phyloP scores from a whole-genome alignment of 139 green algal genomes.

The Chlorokybus atmophyticus region DNA sequence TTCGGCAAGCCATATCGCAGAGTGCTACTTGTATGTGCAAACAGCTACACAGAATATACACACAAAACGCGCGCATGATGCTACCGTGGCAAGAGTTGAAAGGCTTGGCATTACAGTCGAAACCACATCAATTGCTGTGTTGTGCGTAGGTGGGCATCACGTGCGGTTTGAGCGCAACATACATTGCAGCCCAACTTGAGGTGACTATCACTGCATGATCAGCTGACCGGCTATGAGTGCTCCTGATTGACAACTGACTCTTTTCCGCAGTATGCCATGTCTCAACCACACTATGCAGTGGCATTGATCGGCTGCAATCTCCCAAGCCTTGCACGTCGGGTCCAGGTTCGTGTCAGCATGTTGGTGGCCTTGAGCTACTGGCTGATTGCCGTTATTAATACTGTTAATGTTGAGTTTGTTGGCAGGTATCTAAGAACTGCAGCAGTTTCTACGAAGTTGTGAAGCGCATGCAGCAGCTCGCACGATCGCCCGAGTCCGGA shows the following conservation, averaged over 20 bases:
- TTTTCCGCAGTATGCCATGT: conserved; percentile 11
- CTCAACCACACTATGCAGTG: conserved; percentile 5
- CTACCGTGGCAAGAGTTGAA: no score
- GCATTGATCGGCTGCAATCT: conserved; percentile 21
- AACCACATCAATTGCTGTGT: conserved; percentile 1
- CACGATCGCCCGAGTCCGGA: no score
- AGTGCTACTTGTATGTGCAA: conserved; percentile 6
- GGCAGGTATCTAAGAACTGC: no score
- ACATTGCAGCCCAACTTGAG: conserved; percentile 20
- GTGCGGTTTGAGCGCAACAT: conserved; percentile 15
- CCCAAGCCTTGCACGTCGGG: neutral
- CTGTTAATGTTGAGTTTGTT: no score
- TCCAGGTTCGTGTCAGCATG: neutral
- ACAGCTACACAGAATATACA: no score
- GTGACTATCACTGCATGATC: neutral
- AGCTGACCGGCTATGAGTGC: neutral
- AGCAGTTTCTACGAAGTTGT: no score
- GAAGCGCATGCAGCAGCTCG: no score
- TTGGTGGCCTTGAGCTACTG: no score
- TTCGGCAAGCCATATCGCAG: conserved; percentile 2
- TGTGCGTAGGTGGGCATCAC: conserved; percentile 17
- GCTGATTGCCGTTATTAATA: no score
- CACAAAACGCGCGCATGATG: no score
- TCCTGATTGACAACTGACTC: neutral
- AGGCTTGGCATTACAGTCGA: no score